These are phyloP conservation scores for Aureobasidium sp. DNA, from an alignment of 2,329 filamentous ascomycete species.

Conservation along the genomic window DNA sequence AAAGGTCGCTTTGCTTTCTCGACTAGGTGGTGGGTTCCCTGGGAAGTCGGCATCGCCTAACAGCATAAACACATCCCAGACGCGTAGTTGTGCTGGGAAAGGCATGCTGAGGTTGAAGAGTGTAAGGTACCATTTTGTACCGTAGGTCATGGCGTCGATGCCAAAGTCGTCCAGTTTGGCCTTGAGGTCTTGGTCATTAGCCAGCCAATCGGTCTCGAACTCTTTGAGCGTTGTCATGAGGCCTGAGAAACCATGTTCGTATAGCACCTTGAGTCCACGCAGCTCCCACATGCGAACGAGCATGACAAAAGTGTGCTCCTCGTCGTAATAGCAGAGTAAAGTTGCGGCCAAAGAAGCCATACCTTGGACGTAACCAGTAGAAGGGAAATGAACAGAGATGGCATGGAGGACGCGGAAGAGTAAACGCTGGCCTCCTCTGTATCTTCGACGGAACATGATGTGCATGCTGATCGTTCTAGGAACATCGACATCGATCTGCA, in stretches of 20 bases:
- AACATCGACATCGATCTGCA: constrained; percentile 95
- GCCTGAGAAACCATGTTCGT: constrained; percentile 74
- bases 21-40: background rate
- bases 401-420: constrained; percentile 89
- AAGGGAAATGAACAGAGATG: constrained; percentile 81
- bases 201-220: constrained; percentile 78
- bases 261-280: constrained; percentile 76
- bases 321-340: constrained; percentile 91
- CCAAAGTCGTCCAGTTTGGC: constrained; percentile 71
- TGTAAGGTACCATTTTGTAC: constrained; percentile 94
- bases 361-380: constrained; percentile 92
- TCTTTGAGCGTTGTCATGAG: constrained; percentile 79
- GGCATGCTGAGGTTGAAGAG: constrained; percentile 96
- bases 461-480: constrained; percentile 90
- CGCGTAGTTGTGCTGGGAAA: constrained; percentile 83
- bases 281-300: constrained; percentile 88
- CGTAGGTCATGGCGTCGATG: constrained; percentile 86
- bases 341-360: constrained; percentile 94
- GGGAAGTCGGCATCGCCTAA: constrained; percentile 58
- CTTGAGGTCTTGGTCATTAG: constrained; percentile 39
- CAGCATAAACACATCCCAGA: constrained; percentile 98
- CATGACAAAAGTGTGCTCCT: constrained; percentile 93
- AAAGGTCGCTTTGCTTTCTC: constrained; percentile 26
- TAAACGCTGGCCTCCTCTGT: constrained; percentile 83
- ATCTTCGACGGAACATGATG: constrained; percentile 92